Percentiles rank a stretch among this genome's conserved stretches.
phyloP scores from a whole-genome alignment of 2,329 filamentous ascomycete genomes.

The Alternaria dauci region DNA sequence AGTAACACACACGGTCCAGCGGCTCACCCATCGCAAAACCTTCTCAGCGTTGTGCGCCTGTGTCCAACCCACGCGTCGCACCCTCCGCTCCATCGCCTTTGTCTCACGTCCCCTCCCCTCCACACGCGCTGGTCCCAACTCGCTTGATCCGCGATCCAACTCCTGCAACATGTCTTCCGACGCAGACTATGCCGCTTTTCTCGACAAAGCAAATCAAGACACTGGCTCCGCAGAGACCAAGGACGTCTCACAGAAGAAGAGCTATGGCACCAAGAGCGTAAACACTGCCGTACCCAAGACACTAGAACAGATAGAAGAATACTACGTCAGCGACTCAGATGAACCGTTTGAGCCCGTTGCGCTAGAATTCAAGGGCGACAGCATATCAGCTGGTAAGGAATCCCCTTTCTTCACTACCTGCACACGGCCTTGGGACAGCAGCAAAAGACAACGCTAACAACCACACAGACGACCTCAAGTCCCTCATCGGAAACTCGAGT shows the following conservation, averaged over 20 bases:
- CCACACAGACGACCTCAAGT: conserved; percentile 71
- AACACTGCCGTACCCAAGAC: conserved; percentile 65
- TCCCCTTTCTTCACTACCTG: background rate
- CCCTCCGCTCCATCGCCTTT: background rate
- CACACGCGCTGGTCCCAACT: background rate
- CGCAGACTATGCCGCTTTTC: conserved; percentile 82
- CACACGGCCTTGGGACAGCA: background rate
- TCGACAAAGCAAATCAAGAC: conserved; percentile 86
- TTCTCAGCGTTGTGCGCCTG: background rate
- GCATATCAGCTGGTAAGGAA: conserved; percentile 65
- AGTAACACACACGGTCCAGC: background rate
- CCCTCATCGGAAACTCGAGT: conserved; percentile 67
- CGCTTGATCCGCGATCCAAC: background rate
- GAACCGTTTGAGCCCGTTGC: conserved; percentile 83
- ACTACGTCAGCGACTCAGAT: conserved; percentile 83
- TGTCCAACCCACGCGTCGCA: background rate
- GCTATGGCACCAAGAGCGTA: conserved; percentile 50
- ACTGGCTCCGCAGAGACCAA: conserved; percentile 42
- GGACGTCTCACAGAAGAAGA: conserved; percentile 30
- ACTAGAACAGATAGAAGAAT: conserved; percentile 58
- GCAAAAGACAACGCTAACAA: conserved; percentile 16
- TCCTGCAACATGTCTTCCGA: conserved; percentile 71
- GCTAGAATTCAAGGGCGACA: conserved; percentile 66
- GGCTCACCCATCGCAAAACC: background rate
- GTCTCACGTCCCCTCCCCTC: background rate